Base-by-base conservation (phyloP, 495 filamentous ascomycete species). In the Penicillium paxilli region DNA sequence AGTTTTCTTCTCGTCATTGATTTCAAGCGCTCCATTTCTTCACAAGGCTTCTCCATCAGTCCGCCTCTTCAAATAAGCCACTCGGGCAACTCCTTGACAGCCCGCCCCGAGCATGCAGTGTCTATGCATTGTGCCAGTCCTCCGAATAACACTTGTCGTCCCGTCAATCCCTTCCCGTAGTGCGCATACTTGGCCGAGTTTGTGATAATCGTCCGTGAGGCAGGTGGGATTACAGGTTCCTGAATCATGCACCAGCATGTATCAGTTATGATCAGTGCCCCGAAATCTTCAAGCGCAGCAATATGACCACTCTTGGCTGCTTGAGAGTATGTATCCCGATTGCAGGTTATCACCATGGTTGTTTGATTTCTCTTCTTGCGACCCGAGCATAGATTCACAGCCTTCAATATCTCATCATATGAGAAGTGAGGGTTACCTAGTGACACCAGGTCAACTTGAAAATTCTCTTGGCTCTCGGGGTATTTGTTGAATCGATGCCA, bases 381-480 rank as follows among this genome's bases (percentile, higher is more conserved):
- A 5, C 54, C 49, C 21, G 14, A 9, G 25, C 56, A 62, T 6
- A 67, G 56, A 0, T 37, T 12, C 2, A 40, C 45, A 5, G 66
- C 50, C 0, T 37, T 55, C 20, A 11, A 12, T 14, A 66, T 58
- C 28, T 71, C 68, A 14, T 59, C 51, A 1, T 59, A 40, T 6
- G 69, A 55, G 32, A 72, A 68, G 41, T 72, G 67, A 7, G 69
- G 69, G 24, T 70, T 72, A 4, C 69, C 69, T 3, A 72, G 59
- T 2, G 69, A 72, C 2, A 72, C 51, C 9, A 72, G 49, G 23
- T 59, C 63, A 16, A 70, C 54, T 5, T 57, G 47, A 2, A n/a
- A 9, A 16, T 23, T 11, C 52, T 24, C 9, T n/a, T 19, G 1
- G 55, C 49, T n/a, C 20, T 28, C 22, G 8, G 40, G n/a, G 10